Base-by-base conservation (phyloP, 2,329 filamentous ascomycete genomes). In the Alternaria triticina region DNA sequence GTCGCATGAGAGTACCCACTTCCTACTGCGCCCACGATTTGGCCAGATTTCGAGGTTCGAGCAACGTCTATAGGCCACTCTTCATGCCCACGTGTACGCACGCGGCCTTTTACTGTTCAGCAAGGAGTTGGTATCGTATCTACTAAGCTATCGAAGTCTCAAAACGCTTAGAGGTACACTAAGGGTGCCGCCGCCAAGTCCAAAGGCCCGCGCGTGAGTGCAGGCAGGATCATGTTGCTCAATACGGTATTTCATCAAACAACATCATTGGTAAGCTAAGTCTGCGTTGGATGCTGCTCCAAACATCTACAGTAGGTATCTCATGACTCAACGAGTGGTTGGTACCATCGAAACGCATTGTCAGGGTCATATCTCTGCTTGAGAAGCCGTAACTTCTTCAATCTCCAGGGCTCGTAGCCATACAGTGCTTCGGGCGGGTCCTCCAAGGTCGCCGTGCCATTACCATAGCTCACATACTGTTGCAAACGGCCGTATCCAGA, bases 381-480 rank as follows among this genome's bases (percentile, higher is more conserved):
- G 46, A 61, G 52, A 1, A 13, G 6, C 17, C 45, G 46, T 8
- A 61, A 27, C 15, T 11, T 61, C 4, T 57, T 52, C 5, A 61
- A 20, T 4, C 59, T 57, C 52, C 59, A 61, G 0, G 59, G 52
- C 33, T 46, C 52, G 10, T 61, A 61, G 25, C 59, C 59, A 11
- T 61, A 61, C 12, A 61, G 45, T 36, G 52, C 52, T 15, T 61
- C 59, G 2, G 56, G 33, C 5, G 46, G 33, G 45, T 61, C 59
- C 12, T 57, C 52, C 46, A 61, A 51, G 40, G 59, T 46, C 6
- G 52, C 33, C 23, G 52, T 61, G 9, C 52, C 27, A 27, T 61
- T 57, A 2, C 59, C 59, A 28, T 61, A 61, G 17, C 46, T 61
- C 33, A 61, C 59, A 12, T 61, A 61, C 27, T 57, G 59, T 8